Conservation (phyloP, 352 stramenopile genomes). For the Achlya hypogyna region DNA sequence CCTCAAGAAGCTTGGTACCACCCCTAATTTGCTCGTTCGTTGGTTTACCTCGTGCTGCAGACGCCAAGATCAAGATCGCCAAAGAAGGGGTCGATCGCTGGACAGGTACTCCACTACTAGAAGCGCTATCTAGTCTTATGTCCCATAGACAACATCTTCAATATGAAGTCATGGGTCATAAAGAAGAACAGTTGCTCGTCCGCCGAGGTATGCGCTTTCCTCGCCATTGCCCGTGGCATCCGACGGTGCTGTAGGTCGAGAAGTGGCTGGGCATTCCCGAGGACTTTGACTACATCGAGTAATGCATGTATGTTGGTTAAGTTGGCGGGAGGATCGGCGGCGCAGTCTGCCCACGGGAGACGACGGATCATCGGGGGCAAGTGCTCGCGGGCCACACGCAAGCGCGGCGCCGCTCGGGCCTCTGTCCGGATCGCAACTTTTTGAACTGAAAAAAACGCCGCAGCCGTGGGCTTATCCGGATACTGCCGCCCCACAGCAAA, state of each 20-base stretch:
- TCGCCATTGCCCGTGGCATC: not conserved
- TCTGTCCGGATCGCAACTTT: no score
- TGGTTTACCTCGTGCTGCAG: slow-evolving; percentile 18
- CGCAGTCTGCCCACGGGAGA: no score
- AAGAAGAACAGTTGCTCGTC: slow-evolving; percentile 62
- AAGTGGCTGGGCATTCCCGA: slow-evolving; percentile 82
- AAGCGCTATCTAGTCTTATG: not conserved
- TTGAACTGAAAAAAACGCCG: not conserved
- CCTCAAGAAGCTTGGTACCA: slow-evolving; percentile 44
- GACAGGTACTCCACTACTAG: no score
- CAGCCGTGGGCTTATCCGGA: not conserved
- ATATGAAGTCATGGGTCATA: slow-evolving; percentile 67
- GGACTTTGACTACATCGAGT: slow-evolving; percentile 82
- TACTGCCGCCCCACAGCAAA: not conserved
- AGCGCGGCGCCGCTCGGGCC: no score
- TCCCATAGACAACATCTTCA: slow-evolving; percentile 66
- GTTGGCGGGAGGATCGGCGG: no score
- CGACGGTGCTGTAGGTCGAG: slow-evolving; percentile 37
- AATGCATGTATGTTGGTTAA: not conserved
- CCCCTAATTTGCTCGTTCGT: not conserved
- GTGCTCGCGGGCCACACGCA: no score
- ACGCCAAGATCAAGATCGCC: slow-evolving; percentile 46
- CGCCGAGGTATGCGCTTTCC: slow-evolving; percentile 33
- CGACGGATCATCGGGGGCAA: no score
- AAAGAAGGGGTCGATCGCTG: slow-evolving; percentile 65